Conservation (phyloP, 2,329 filamentous ascomycete species). For the Thermothelomyces thermophilus region DNA sequence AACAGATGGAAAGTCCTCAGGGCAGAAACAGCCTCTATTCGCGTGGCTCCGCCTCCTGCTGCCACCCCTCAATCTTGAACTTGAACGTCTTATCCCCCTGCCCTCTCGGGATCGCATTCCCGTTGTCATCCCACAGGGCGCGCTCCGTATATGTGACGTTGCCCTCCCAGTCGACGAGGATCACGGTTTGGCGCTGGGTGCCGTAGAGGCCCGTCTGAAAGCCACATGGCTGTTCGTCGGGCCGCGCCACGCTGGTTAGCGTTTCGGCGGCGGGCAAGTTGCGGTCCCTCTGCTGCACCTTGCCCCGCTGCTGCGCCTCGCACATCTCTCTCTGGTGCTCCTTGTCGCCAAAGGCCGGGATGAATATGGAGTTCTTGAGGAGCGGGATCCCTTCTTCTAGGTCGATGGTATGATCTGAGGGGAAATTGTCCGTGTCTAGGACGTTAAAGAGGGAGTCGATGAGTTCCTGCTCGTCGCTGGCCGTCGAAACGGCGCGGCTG, state of each 20-base stretch:
- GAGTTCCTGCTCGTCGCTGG: conserved; percentile 42
- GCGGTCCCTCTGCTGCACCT: conserved; percentile 30
- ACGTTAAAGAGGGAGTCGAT: conserved; percentile 46
- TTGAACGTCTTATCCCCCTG: conserved; percentile 49
- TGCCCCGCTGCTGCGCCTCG: conserved; percentile 28
- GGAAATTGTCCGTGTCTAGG: conserved; percentile 53
- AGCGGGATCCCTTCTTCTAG: conserved; percentile 48
- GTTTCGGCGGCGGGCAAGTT: conserved; percentile 32
- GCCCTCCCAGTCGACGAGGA: conserved; percentile 57
- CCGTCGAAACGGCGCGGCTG: conserved; percentile 37
- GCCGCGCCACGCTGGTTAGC: conserved; percentile 32
- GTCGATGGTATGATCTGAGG: conserved; percentile 36
- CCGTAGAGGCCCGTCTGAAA: conserved; percentile 57
- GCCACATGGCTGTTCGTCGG: conserved; percentile 31
- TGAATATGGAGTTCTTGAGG: conserved; percentile 55
- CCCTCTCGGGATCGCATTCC: conserved; percentile 47
- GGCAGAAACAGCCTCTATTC: neutral
- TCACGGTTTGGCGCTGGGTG: conserved; percentile 57
- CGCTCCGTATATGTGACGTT: conserved; percentile 55
- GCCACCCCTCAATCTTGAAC: conserved; percentile 52
- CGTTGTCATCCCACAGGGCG: conserved; percentile 53
- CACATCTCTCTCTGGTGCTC: conserved; percentile 40
- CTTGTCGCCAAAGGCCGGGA: conserved; percentile 50
- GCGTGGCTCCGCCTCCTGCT: conserved; percentile 22
- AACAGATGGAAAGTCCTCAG: neutral